Evolutionary conservation across 257 asterid species (phyloP), one percentile per base, ranked within the genome.

Genomic region (Penstemon barbatus): DNA sequence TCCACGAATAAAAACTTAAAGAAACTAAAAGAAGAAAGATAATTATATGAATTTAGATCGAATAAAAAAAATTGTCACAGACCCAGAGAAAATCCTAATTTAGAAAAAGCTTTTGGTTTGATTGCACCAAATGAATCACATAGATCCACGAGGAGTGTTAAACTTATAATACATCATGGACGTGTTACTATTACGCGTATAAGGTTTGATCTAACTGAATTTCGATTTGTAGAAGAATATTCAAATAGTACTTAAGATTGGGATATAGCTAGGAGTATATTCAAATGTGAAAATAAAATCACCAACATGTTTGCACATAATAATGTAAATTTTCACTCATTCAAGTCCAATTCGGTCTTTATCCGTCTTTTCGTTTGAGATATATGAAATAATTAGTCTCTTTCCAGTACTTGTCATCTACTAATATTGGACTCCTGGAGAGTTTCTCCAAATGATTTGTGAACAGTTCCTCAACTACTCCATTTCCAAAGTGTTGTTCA

Each of bases 401-500:
- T 63, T 69, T 75, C 41, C 75, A 60, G 41, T 75, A 76, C 1
- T 44, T 80, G 7, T 65, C 71, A 57, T 82, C 80, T 44, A 69
- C 66, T 53, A 75, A 7, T 36, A 63, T 38, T 33, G 88, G 84
- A 48, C 77, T 82, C 42, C 73, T 48, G 1, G 9, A 12, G 9
- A 73, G 54, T 72, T 80, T 85, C 61, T 87, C 63, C 44, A 63
- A 4, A 40, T 68, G 80, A 54, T 63, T 73, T 46, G 48, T 8
- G 64, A 87, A 85, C 75, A 87, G 42, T n/a, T 83, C 78, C 0
- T 85, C 92, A 8, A 74, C 57, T n/a, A 76, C 56, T 8, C 72
- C 87, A 11, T 62, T 54, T 10, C 92, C 90, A 41, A 88, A 85
- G 62, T 81, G 79, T 40, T 80, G 71, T 66, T 71, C 81, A 36